phyloP scores from a whole-genome alignment of 2,329 filamentous ascomycete species.

The Amylocarpus encephaloides region DNA sequence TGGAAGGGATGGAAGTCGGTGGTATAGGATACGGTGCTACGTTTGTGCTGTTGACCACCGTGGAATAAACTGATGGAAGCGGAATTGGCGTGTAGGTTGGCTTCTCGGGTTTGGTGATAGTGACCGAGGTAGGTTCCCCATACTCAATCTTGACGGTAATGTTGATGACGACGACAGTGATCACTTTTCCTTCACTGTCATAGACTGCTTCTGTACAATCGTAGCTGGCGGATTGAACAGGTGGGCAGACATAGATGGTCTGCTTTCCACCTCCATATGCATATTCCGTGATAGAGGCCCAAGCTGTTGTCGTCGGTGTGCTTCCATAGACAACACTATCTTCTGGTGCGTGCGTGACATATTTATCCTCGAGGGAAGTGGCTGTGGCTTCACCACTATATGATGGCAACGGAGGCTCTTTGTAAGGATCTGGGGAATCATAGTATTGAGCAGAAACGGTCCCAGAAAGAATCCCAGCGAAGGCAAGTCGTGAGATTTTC shows the following conservation, averaged over 20 bases:
- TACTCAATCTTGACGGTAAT: not conserved
- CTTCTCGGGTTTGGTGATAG: not conserved
- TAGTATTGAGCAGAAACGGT: conserved; percentile 1
- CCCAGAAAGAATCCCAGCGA: not conserved
- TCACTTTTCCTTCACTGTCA: not conserved
- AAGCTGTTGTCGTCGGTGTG: not conserved
- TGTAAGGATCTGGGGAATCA: not conserved
- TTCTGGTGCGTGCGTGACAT: not conserved
- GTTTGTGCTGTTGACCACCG: not conserved
- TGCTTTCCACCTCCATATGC: not conserved
- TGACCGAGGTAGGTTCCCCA: not conserved
- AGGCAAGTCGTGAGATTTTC: conserved; percentile 1
- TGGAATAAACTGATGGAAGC: not conserved
- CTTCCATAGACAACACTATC: not conserved
- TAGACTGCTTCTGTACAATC: conserved; percentile 1
- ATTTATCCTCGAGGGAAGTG: not conserved
- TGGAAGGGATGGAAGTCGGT: not conserved
- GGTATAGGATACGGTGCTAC: not conserved
- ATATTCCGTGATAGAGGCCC: not conserved
- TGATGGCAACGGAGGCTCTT: not conserved
- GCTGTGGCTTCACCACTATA: not conserved
- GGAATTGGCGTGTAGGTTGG: not conserved
- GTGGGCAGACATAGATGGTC: not conserved
- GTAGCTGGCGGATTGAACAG: not conserved
- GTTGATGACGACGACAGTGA: not conserved